Conservation (phyloP, 2,329 filamentous ascomycete species). For the Purpureocillium takamizusanense region DNA sequence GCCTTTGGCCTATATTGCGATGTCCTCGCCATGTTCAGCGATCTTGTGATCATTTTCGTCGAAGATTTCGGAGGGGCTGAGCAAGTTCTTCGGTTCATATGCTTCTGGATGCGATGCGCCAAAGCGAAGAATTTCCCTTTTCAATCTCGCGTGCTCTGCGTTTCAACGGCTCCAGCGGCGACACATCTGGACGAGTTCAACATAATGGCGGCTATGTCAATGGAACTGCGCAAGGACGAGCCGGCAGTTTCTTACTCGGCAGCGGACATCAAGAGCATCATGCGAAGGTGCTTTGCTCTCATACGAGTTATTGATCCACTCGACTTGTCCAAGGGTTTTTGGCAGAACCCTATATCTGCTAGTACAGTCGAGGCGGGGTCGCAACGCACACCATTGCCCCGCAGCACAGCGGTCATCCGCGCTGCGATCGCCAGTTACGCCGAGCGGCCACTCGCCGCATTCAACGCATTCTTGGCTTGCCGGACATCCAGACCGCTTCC, state of each 20-base stretch:
- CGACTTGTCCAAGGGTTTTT: too few relatives aligned
- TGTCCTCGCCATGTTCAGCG: neutral
- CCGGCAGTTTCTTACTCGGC: neutral
- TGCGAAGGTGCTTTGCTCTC: neutral
- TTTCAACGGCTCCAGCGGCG: neutral
- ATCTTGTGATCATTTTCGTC: conserved; percentile 1
- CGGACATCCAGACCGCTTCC: neutral
- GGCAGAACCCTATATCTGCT: too few relatives aligned
- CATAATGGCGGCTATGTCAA: neutral
- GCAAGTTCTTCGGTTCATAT: neutral
- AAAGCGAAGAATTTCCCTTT: neutral
- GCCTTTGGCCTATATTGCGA: neutral
- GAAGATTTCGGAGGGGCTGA: neutral
- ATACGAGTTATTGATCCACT: neutral
- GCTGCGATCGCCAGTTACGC: neutral
- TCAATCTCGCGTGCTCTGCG: neutral
- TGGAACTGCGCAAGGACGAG: neutral
- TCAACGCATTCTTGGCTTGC: neutral
- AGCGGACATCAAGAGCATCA: neutral
- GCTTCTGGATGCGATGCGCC: neutral
- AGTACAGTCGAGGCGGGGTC: too few relatives aligned
- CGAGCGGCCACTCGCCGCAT: neutral
- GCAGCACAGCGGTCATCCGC: neutral
- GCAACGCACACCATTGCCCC: neutral
- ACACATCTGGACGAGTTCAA: neutral